Evolutionary conservation across 2,329 filamentous ascomycete species (phyloP), one percentile per base, ranked within the genome.

Genomic region (Elsinoe perseae): DNA sequence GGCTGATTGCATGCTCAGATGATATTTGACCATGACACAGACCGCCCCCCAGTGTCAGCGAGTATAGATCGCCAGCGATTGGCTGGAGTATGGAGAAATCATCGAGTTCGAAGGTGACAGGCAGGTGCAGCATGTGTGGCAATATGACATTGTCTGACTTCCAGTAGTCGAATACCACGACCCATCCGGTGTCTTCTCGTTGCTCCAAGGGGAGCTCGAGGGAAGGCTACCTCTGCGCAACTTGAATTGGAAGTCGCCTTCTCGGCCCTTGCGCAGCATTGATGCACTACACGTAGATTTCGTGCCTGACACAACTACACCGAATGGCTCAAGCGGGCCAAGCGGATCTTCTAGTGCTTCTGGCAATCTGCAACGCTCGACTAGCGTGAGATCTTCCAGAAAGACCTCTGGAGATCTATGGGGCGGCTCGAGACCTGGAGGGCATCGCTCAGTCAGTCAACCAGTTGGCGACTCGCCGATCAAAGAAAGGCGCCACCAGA

Each of bases 171-270:
- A 97, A 77, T 98, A 95, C 75, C 89, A 87, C 75, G 93, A 98
- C 74, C 92, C 93, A 54, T 87, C 89, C 68, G 85, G 87, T 65
- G 81, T 97, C 61, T 97, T 92, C 73, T 84, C 88, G 58, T 80
- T 92, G 54, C 77, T 97, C 42, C 85, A 86, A 9, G 83, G 88
- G 2, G 84, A 91, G 57, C 77, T 98, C 57, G 78, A 87, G 38
- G 78, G 86, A 40, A 86, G 88, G 56, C 79, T 97, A 0, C 93
- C 93, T 30, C 78, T 98, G 34, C 86, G 85, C 61, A 95, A 97
- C 66, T 82, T 98, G 44, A 89, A 97, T 68, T 98, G 93, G 93
- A 95, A 97, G 70, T 95, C 93, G 12, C 89, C 95, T 59, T 86
- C 86, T 25, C 86, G 93, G 0, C 93, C 93, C 2, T 75, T 97